phyloP scores from a whole-genome alignment of 257 asterid species.

The Solanum piurae region DNA sequence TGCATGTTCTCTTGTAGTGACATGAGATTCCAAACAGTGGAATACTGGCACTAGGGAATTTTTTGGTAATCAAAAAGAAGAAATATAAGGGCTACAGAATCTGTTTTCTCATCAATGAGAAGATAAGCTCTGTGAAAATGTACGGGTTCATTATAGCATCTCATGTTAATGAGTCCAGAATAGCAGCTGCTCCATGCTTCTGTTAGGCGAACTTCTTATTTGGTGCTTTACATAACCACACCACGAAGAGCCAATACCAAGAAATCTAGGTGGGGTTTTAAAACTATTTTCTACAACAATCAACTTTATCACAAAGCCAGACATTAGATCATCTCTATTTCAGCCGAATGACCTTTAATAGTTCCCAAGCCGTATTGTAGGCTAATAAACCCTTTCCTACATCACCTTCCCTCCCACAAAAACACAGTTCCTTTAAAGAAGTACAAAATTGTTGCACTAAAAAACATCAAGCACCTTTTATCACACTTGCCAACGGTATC shows the following conservation, averaged over 20 bases:
- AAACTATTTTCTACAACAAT: background rate
- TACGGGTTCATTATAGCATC: background rate
- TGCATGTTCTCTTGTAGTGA: too few relatives aligned
- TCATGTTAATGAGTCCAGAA: background rate
- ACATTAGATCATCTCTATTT: background rate
- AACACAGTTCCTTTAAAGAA: background rate
- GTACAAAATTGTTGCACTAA: background rate
- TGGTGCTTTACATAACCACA: background rate
- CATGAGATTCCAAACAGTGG: background rate
- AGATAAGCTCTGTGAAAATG: background rate
- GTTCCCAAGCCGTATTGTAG: background rate
- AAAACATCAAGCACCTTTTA: background rate
- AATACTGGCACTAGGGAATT: background rate
- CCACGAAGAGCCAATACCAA: background rate
- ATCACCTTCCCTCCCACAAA: background rate
- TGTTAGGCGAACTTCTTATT: background rate
- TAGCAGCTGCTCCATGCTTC: background rate
- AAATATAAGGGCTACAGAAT: background rate
- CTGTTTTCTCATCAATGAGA: background rate
- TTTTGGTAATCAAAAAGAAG: background rate
- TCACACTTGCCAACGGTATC: background rate
- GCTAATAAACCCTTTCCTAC: background rate
- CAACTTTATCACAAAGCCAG: background rate
- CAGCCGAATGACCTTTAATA: background rate
- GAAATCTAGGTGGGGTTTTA: background rate